phyloP scores from a whole-genome alignment of 2,329 filamentous ascomycete genomes.

The Monosporascus sp. region DNA sequence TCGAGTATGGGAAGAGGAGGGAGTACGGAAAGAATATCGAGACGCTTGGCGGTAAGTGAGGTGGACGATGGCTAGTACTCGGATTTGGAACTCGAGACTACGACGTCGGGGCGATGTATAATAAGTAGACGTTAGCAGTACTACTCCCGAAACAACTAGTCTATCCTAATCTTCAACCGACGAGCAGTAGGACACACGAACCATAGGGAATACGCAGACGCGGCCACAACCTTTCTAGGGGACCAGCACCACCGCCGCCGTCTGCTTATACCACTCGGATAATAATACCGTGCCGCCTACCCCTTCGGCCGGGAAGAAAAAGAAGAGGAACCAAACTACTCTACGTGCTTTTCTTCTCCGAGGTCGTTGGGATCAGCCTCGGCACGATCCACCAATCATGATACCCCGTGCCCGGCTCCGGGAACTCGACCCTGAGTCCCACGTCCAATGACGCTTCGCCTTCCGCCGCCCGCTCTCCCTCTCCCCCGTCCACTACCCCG shows the following conservation, averaged over 20 bases:
- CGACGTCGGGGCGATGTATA: too few relatives aligned
- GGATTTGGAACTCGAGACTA: too few relatives aligned
- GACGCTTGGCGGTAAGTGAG: too few relatives aligned
- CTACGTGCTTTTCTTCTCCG: conserved; percentile 1
- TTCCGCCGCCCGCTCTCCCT: background rate
- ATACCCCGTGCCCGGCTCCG: conserved; percentile 47
- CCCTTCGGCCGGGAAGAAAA: background rate
- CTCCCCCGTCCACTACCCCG: conserved; percentile 1
- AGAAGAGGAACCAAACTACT: background rate
- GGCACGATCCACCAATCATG: conserved; percentile 64
- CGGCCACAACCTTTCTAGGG: too few relatives aligned
- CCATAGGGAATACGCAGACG: too few relatives aligned
- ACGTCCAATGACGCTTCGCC: conserved; percentile 16
- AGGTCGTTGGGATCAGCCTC: conserved; percentile 29
- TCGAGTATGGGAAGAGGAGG: too few relatives aligned
- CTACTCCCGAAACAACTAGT: background rate
- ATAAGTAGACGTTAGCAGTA: too few relatives aligned
- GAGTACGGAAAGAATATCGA: too few relatives aligned
- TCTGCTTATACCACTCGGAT: too few relatives aligned
- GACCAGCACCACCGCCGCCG: too few relatives aligned
- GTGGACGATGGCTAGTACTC: too few relatives aligned
- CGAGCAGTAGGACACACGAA: too few relatives aligned
- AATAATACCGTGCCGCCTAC: background rate
- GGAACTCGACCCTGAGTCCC: conserved; percentile 46
- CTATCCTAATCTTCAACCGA: background rate